Conservation (phyloP, 495 filamentous ascomycete genomes). For the Penicillium bovifimosum region DNA sequence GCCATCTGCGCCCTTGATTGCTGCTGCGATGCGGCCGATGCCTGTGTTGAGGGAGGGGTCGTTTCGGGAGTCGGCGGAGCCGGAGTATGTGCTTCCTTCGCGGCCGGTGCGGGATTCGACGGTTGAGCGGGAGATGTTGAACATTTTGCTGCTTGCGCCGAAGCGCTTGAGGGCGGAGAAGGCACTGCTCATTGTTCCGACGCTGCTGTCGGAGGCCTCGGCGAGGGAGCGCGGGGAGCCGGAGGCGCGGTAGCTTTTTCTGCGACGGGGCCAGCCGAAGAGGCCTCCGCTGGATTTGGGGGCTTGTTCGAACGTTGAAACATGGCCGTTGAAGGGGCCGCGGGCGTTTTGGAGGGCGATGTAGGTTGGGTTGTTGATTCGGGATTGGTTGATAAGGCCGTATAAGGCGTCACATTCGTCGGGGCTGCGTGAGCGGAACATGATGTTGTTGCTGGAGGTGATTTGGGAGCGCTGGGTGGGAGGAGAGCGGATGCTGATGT, state of each 20-base stretch:
- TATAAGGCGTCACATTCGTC: conserved; percentile 79
- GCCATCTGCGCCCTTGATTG: conserved; percentile 45
- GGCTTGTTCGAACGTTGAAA: conserved; percentile 25
- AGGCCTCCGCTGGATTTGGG: conserved; percentile 29
- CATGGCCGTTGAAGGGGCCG: conserved; percentile 33
- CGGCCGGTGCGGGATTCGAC: conserved; percentile 51
- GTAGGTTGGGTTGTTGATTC: conserved; percentile 83
- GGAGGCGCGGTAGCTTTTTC: conserved; percentile 55
- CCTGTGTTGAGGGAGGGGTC: conserved; percentile 47
- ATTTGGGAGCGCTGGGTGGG: conserved; percentile 66
- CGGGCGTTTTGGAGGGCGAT: conserved; percentile 73
- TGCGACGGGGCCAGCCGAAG: conserved; percentile 46
- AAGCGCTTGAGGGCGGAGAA: conserved; percentile 74
- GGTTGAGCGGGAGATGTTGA: conserved; percentile 70
- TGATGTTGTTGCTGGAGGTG: conserved; percentile 67
- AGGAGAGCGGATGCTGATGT: conserved; percentile 87
- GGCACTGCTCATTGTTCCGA: conserved; percentile 54
- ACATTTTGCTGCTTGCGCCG: conserved; percentile 54
- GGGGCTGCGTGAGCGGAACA: conserved; percentile 76
- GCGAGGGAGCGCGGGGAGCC: conserved; percentile 46
- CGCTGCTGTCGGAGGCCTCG: conserved; percentile 53
- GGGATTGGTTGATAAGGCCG: conserved; percentile 70
- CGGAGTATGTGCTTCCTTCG: conserved; percentile 57
- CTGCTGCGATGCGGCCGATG: conserved; percentile 50
- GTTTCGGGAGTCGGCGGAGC: conserved; percentile 46